Evolutionary conservation across 2,329 filamentous ascomycete species (phyloP), one percentile per base, ranked within the genome.

Genomic region (Zelopaecilomyces penicillatus): DNA sequence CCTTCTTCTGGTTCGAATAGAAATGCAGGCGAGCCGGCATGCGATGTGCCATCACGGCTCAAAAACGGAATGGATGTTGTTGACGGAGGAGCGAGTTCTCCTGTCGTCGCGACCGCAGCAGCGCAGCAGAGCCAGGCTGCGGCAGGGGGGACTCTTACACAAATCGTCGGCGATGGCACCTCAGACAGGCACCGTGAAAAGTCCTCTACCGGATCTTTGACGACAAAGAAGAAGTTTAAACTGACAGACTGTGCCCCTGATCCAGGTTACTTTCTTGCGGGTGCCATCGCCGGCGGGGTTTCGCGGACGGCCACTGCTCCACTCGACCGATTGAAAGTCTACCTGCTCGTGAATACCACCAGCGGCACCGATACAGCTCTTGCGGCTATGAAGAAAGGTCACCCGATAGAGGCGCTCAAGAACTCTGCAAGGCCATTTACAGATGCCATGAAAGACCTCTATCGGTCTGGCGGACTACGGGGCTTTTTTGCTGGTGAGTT

Each of bases 231-330:
- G 65, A 72, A 71, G 64, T 65, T 62, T 62, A 71, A 65, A 71
- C 78, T 83, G 72, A 82, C 78, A 65, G 71, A 74, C 64, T 75
- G 84, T 74, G 73, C 88, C 66, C 87, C 86, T 66, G 79, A 88
- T 80, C 76, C 85, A 95, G 93, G 93, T 77, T 98, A 97, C 71
- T 98, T 97, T 68, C 69, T 95, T 70, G 93, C 93, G 65, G 93
- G 93, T 74, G 93, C 89, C 66, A 75, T 95, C 63, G 89, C 91
- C 64, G 93, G 93, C 64, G 91, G 89, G 64, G 83, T 96, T 58
- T 97, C 91, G 62, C 84, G 93, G 62, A 97, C 93, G 61, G 85
- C 87, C 52, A 98, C 93, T 55, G 93, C 93, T 49, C 93, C 93
- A 48, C 82, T 98, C 66, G 93, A 98, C 70, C 88, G 93, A 57